Conservation (phyloP, 2,329 filamentous ascomycete species). For the Aureobasidium sp. region DNA sequence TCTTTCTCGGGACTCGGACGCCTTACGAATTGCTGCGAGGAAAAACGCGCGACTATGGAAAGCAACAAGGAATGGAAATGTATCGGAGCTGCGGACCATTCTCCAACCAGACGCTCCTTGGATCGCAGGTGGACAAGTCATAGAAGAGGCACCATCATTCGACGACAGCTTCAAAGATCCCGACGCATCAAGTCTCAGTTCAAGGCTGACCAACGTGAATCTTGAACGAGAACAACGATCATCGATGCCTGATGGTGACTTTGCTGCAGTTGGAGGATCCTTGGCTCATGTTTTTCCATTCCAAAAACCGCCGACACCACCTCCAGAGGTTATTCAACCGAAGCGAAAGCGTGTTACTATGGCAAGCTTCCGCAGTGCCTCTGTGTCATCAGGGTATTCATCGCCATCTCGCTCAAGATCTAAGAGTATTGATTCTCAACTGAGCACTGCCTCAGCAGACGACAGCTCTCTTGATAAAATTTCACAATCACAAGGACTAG, state of each 20-base stretch:
- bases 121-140: conserved; percentile 5
- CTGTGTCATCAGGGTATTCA: conserved; percentile 76
- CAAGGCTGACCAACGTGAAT: neutral
- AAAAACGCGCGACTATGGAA: conserved; percentile 86
- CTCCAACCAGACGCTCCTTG: conserved; percentile 56
- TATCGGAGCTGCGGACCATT: conserved; percentile 68
- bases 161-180: neutral
- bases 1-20: conserved; percentile 72
- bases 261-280: conserved; percentile 34
- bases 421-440: conserved; percentile 67
- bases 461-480: conserved; percentile 78
- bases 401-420: conserved; percentile 63
- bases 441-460: conserved; percentile 44
- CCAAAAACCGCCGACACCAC: conserved; percentile 53
- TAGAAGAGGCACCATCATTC: conserved; percentile 14
- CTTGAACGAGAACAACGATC: conserved; percentile 5
- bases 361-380: conserved; percentile 70
- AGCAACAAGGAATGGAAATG: conserved; percentile 68
- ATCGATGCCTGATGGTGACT: conserved; percentile 20
- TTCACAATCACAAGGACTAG: conserved; percentile 59
- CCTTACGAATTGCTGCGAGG: conserved; percentile 74
- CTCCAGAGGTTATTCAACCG: conserved; percentile 35
- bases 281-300: conserved; percentile 90
- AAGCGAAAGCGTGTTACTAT: conserved; percentile 75
- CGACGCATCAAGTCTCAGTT: neutral